These are phyloP conservation scores for Linderniella brevidens DNA, from an alignment of 257 asterid species.

Conservation along the genomic window DNA sequence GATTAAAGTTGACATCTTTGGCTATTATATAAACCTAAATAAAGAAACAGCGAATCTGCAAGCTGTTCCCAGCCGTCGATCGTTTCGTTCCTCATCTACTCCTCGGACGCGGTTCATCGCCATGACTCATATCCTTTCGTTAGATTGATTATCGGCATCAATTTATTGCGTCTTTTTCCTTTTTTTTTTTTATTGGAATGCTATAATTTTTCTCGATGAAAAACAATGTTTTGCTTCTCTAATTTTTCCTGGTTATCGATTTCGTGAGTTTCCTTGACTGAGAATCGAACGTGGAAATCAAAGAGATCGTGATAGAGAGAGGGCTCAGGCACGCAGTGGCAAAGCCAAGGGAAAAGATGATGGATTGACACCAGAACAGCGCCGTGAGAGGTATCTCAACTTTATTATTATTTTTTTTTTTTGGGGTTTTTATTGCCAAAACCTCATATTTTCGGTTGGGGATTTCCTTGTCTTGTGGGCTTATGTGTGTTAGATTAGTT, in stretches of 20 bases:
- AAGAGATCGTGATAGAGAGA: constrained; percentile 76
- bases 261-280: constrained; percentile 23
- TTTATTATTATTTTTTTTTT: background rate
- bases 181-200: background rate
- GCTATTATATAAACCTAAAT: too few relatives aligned
- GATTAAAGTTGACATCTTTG: too few relatives aligned
- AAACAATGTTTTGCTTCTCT: background rate
- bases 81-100: too few relatives aligned
- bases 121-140: background rate
- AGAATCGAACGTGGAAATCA: constrained; percentile 50
- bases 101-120: too few relatives aligned
- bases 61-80: too few relatives aligned
- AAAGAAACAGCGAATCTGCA: too few relatives aligned
- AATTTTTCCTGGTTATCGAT: background rate
- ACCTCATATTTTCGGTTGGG: background rate
- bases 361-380: constrained; percentile 74
- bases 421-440: background rate
- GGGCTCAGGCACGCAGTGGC: constrained; percentile 58
- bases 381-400: constrained; percentile 47
- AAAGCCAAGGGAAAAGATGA: constrained; percentile 41
- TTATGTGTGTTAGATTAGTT: too few relatives aligned
- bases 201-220: background rate
- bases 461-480: background rate
- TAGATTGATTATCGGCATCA: background rate
- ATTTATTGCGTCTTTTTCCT: background rate